Conservation (phyloP, 352 stramenopile species). For the Pythium utonaiense region DNA sequence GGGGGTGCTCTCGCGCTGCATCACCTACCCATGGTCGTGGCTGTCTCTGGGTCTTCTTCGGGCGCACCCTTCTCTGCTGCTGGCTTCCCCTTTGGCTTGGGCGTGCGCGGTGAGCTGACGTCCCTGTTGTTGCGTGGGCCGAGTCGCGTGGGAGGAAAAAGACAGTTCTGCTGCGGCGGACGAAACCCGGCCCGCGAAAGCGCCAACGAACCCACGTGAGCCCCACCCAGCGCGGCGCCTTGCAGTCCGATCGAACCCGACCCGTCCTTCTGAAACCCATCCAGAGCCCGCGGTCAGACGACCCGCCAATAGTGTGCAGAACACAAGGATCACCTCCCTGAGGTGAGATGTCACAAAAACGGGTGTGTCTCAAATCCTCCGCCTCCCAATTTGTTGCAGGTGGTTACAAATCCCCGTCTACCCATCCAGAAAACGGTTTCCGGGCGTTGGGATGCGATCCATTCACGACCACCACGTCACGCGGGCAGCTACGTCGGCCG, state of each 20-base stretch:
- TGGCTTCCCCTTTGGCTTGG: slow-evolving; percentile 3
- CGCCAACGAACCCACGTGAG: too few relatives aligned
- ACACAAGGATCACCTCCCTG: background rate
- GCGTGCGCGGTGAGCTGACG: slow-evolving; percentile 10
- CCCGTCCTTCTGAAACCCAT: too few relatives aligned
- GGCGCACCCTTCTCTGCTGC: slow-evolving; percentile 9
- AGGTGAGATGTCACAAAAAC: background rate
- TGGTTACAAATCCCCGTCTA: background rate
- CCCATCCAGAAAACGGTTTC: slow-evolving; percentile 6
- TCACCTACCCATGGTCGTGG: slow-evolving; percentile 14
- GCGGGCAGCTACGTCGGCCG: background rate
- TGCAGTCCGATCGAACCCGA: too few relatives aligned
- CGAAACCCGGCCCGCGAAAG: background rate
- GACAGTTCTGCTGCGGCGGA: slow-evolving; percentile 21
- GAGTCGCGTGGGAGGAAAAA: slow-evolving; percentile 19
- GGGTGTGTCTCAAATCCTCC: background rate
- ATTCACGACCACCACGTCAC: slow-evolving; percentile 9
- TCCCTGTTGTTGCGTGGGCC: slow-evolving; percentile 11
- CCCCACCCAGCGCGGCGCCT: too few relatives aligned
- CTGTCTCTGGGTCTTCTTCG: background rate
- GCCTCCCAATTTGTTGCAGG: slow-evolving; percentile 10
- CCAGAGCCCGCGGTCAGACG: too few relatives aligned
- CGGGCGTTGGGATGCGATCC: background rate
- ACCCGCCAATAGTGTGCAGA: too few relatives aligned
- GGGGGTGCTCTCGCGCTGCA: background rate